These are phyloP conservation scores for Fusarium agapanthi DNA, from an alignment of 2,329 filamentous ascomycete species.

Conservation along the genomic window DNA sequence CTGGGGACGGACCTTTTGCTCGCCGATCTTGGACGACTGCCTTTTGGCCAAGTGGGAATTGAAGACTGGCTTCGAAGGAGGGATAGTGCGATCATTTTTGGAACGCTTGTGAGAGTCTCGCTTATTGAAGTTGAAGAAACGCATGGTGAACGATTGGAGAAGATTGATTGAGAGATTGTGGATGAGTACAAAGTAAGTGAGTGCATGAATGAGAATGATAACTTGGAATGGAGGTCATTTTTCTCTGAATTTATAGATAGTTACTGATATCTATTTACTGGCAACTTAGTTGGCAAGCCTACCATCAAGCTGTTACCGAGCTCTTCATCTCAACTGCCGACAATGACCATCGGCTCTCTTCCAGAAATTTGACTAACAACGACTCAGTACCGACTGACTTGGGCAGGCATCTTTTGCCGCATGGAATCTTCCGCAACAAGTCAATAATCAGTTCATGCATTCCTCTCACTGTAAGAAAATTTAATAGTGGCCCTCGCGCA, in stretches of 20 bases:
- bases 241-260: not conserved
- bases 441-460: not conserved
- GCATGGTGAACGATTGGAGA: not conserved
- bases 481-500: not conserved
- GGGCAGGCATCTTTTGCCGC: rapidly evolving
- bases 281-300: rapidly evolving
- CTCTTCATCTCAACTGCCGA: not conserved
- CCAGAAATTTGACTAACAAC: not conserved
- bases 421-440: no score
- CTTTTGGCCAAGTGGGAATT: not conserved
- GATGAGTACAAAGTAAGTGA: not conserved
- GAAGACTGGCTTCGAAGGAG: not conserved
- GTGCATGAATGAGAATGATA: not conserved
- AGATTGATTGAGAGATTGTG: no score
- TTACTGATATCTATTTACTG: not conserved
- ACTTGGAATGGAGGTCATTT: not conserved
- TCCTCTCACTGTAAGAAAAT: not conserved
- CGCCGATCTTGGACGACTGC: not conserved
- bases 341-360: not conserved
- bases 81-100: not conserved
- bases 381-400: no score
- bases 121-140: not conserved
- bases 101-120: not conserved
- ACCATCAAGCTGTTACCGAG: not conserved
- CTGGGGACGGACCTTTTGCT: not conserved